Percentiles rank a stretch among this genome's conserved stretches.
Evolutionary conservation across 192 early-diverging fungal species (phyloP).

Genomic region (Mortierella alpina): DNA sequence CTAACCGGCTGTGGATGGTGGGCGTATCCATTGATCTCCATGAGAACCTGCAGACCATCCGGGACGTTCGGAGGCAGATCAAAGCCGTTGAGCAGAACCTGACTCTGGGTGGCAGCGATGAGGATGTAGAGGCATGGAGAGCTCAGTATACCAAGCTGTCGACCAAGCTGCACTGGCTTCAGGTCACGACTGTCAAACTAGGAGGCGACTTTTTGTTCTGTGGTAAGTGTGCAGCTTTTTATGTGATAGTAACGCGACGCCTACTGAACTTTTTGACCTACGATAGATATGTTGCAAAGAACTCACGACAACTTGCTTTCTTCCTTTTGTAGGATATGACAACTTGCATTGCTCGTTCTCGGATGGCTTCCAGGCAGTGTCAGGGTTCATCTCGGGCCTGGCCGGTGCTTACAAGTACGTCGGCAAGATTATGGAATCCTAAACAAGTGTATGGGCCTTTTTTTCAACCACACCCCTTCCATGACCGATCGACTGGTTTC

Average conservation of each 20-base stretch:
- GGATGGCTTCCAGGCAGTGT: conserved; percentile 60
- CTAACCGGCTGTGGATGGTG: conserved; percentile 77
- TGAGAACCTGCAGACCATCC: conserved; percentile 57
- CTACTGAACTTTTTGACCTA: not conserved
- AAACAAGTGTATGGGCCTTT: not conserved
- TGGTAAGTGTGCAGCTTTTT: conserved; percentile 55
- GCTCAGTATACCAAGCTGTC: conserved; percentile 39
- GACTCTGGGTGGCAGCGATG: not conserved
- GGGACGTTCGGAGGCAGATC: conserved; percentile 39
- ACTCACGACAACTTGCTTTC: not conserved
- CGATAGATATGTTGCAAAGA: conserved; percentile 22
- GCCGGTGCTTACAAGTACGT: conserved; percentile 62
- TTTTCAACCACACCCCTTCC: not conserved
- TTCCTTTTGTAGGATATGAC: conserved; percentile 62
- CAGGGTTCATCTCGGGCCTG: conserved; percentile 62
- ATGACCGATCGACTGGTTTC: not conserved
- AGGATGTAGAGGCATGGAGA: conserved; percentile 20
- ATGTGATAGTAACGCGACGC: not conserved
- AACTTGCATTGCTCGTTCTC: conserved; percentile 61
- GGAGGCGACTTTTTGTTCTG: conserved; percentile 80
- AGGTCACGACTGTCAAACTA: conserved; percentile 73
- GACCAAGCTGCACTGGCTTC: conserved; percentile 64
- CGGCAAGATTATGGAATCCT: conserved; percentile 45
- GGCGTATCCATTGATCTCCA: conserved; percentile 76
- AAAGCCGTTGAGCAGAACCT: conserved; percentile 35